Base-by-base conservation (phyloP, 306 rosid genomes). In the Cucumis melo region DNA sequence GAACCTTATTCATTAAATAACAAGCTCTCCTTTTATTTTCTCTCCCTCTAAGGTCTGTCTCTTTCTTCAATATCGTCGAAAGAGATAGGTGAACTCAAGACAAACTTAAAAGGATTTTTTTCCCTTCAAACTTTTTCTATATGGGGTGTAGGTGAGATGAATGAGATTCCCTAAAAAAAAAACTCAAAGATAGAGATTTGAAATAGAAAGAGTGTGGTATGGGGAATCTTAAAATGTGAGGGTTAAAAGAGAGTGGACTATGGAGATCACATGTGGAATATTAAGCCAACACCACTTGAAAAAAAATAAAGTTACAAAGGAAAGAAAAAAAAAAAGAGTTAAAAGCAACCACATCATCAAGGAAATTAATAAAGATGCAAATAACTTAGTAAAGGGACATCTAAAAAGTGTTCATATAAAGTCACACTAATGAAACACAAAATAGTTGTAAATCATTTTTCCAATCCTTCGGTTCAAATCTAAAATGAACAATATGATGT, bases 251-350 rank as follows among this genome's bases (percentile, higher is more conserved):
- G 75, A 41, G 55, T 42, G 75, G 38, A 66, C 53, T 66, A 46
- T 39, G 76, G 58, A 71, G 76, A 44, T 71, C 76, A 71, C 76
- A 71, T 46, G 76, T 44, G 59, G 76, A 71, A 71, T 71, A 71
- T 61, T 71, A 48, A 71, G 76, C 21, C 57, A 71, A 71, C 48
- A 39, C 51, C 72, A 65, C 50, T 64, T 34, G 56, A 16, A 16
- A 5, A 7, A 10, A 42, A 11, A 10, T 8, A 65, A 65, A 42
- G 59, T 50, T 72, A 15, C 17, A 19, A 50, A 6, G 8, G 5
- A 50, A 42, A 2, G 0, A 10, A 9, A 48, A 72, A 70, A 11
- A 46, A 46, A 6, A 3, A 15, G 15, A 14, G 44, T 27, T 27
- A 27, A 19, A 46, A 24, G 12, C 38, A 70, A 24, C 36, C 13